A percentile compares a stretch with the other conserved stretches of the same genome.
These are phyloP conservation scores for Truncatella angustata DNA, from an alignment of 2,329 filamentous ascomycete species.

Conservation along the genomic window DNA sequence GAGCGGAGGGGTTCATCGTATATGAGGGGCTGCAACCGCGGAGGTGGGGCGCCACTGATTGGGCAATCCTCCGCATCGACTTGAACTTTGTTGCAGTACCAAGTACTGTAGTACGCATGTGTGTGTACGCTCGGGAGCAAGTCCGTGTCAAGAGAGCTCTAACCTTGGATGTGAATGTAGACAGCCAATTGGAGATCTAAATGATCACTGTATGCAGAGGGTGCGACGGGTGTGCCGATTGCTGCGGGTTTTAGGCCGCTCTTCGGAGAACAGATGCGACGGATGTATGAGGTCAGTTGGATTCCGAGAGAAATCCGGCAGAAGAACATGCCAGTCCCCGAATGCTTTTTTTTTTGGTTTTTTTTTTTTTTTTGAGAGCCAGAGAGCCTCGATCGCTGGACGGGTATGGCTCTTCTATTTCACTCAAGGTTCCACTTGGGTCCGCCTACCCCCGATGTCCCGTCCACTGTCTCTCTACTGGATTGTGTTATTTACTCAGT, in stretches of 20 bases:
- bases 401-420: no score
- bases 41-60: constrained; percentile 13
- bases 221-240: background rate
- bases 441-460: no score
- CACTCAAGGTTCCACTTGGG: no score
- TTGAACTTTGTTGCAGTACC: constrained; percentile 3
- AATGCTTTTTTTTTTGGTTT: no score
- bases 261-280: background rate
- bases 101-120: no score
- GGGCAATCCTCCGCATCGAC: constrained; percentile 14
- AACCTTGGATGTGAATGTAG: background rate
- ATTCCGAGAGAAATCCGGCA: constrained; percentile 5
- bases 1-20: constrained; percentile 9
- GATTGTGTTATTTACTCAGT: no score
- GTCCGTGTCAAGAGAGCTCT: background rate
- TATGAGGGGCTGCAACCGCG: constrained; percentile 14
- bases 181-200: constrained; percentile 1
- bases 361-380: background rate
- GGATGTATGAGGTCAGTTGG: background rate
- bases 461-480: no score
- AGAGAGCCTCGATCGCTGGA: background rate
- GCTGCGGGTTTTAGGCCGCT: background rate
- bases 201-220: background rate
- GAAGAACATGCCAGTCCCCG: no score
- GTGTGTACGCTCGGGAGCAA: no score